A percentile compares a stretch with the other conserved stretches of the same genome.
Conservation (phyloP, 345 rosid species). For the Luvunga scandens region DNA sequence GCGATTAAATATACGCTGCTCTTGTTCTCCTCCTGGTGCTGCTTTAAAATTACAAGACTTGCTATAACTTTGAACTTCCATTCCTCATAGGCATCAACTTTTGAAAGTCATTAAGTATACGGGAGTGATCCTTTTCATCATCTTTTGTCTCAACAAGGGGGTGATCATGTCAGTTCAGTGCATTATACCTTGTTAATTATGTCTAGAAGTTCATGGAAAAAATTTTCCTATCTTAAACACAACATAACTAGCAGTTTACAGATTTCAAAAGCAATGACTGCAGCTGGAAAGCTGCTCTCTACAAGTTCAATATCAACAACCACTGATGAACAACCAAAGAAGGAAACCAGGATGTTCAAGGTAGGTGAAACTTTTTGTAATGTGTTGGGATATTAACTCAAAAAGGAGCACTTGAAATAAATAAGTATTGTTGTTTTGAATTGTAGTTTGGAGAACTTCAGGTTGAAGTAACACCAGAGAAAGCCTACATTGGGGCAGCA, state of each 20-base stretch:
- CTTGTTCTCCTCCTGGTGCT: background rate
- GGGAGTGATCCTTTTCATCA: background rate
- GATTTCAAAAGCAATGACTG: conserved; percentile 82
- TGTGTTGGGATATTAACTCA: conserved; percentile 3
- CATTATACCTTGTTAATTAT: background rate
- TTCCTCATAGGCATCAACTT: background rate
- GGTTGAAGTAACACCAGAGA: conserved; percentile 65
- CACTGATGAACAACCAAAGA: conserved; percentile 36
- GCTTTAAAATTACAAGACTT: background rate
- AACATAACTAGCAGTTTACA: conserved; percentile 21
- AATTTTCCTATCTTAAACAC: background rate
- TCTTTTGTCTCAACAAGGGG: background rate
- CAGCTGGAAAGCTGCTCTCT: conserved; percentile 59
- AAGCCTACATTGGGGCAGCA: conserved; percentile 73
- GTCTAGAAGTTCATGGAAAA: background rate
- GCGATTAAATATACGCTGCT: background rate
- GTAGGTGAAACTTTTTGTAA: conserved; percentile 28
- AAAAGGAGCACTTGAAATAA: background rate
- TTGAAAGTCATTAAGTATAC: background rate
- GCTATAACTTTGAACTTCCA: background rate
- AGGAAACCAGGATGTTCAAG: conserved; percentile 65
- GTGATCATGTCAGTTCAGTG: background rate
- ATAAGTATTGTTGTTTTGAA: background rate
- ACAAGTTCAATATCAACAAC: conserved; percentile 38
- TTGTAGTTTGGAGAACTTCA: conserved; percentile 94